Percentiles rank a stretch among this genome's conserved stretches.
Conservation (phyloP, 257 asterid genomes). For the Paraleonurus japonicus region DNA sequence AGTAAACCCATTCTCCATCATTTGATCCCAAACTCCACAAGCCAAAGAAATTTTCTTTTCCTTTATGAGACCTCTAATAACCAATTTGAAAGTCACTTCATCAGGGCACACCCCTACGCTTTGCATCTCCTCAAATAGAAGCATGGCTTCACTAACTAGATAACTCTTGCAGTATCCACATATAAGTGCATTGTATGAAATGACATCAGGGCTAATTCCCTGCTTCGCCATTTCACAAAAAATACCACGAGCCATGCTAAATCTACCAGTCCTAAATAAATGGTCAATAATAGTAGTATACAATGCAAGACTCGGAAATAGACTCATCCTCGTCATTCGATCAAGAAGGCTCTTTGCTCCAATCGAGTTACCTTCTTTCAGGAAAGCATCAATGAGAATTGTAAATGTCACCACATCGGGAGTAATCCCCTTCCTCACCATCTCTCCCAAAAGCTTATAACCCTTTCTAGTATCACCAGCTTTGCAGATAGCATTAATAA, state of each 20-base stretch:
- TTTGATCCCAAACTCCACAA: slow-evolving; percentile 82
- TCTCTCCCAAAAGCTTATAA: slow-evolving; percentile 64
- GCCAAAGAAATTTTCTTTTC: slow-evolving; percentile 69
- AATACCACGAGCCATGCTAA: slow-evolving; percentile 54
- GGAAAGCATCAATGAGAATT: slow-evolving; percentile 65
- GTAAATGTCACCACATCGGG: slow-evolving; percentile 86
- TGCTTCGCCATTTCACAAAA: slow-evolving; percentile 68
- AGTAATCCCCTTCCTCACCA: slow-evolving; percentile 62
- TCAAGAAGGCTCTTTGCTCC: slow-evolving; percentile 64
- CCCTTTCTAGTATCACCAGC: slow-evolving; percentile 51
- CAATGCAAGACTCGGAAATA: slow-evolving; percentile 62
- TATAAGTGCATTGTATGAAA: slow-evolving; percentile 78
- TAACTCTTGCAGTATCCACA: slow-evolving; percentile 67
- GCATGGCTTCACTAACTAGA: slow-evolving; percentile 69
- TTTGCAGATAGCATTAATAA: slow-evolving; percentile 67
- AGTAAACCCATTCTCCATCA: slow-evolving; percentile 94
- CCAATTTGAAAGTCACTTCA: slow-evolving; percentile 73
- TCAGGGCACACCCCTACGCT: slow-evolving; percentile 62
- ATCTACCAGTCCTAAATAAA: slow-evolving; percentile 60
- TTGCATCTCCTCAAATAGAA: slow-evolving; percentile 69
- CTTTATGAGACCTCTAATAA: slow-evolving; percentile 71
- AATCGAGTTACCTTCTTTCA: slow-evolving; percentile 64
- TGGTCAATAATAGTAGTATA: slow-evolving; percentile 71
- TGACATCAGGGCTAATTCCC: slow-evolving; percentile 66
- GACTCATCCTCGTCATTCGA: slow-evolving; percentile 58